phyloP scores from a whole-genome alignment of 2,329 filamentous ascomycete species.

The Penicillium vulpinum region DNA sequence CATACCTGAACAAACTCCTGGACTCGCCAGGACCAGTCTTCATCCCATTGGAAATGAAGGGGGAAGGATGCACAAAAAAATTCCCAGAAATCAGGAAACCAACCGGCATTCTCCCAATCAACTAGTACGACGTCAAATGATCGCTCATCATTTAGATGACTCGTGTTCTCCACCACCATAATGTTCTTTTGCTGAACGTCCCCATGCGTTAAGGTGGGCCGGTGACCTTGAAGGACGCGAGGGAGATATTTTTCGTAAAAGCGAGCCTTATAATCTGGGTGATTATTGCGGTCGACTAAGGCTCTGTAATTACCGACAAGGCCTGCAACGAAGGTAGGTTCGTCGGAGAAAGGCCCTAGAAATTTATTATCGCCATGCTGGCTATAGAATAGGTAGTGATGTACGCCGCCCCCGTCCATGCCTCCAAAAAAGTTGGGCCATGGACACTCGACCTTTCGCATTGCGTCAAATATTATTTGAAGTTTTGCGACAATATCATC shows the following conservation, averaged over 20 bases:
- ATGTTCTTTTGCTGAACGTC: slow-evolving; percentile 33
- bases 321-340: slow-evolving; percentile 28
- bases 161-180: slow-evolving; percentile 25
- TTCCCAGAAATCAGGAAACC: slow-evolving; percentile 33
- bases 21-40: slow-evolving; percentile 31
- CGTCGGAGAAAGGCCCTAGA: slow-evolving; percentile 28
- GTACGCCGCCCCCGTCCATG: slow-evolving; percentile 25
- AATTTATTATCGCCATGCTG: slow-evolving; percentile 13
- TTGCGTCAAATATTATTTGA: slow-evolving; percentile 19
- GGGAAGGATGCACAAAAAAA: slow-evolving; percentile 28
- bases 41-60: slow-evolving; percentile 23
- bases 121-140: slow-evolving; percentile 32
- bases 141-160: slow-evolving; percentile 18
- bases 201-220: slow-evolving; percentile 33
- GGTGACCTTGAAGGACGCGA: slow-evolving; percentile 29
- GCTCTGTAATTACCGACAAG: slow-evolving; percentile 28
- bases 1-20: slow-evolving; percentile 32
- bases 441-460: slow-evolving; percentile 27
- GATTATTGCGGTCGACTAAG: slow-evolving; percentile 19
- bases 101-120: slow-evolving; percentile 31
- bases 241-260: slow-evolving; percentile 30
- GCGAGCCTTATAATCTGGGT: slow-evolving; percentile 28
- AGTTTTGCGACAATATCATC: slow-evolving; percentile 30
- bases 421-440: slow-evolving; percentile 28
- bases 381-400: slow-evolving; percentile 30